phyloP scores from a whole-genome alignment of 2,329 filamentous ascomycete genomes.

The Colletotrichum destructivum region DNA sequence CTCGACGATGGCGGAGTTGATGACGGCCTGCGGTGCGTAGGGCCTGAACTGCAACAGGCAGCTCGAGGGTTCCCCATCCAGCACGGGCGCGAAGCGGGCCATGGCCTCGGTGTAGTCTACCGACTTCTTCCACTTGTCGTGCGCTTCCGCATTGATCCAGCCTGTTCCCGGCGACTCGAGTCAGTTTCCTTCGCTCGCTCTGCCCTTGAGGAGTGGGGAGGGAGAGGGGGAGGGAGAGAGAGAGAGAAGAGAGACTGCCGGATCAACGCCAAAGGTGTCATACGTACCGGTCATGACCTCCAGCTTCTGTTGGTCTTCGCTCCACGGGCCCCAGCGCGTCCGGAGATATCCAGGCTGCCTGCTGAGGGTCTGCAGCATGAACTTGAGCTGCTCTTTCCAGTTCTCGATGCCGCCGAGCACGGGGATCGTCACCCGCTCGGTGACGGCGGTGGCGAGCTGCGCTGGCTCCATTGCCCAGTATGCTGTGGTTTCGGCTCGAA shows the following conservation, averaged over 20 bases:
- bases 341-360: constrained; percentile 48
- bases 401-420: constrained; percentile 46
- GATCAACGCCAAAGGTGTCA: not conserved
- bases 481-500: not conserved
- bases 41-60: constrained; percentile 48
- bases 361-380: constrained; percentile 48
- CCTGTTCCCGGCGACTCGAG: constrained; percentile 35
- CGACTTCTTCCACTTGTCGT: constrained; percentile 43
- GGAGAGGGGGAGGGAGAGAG: too few relatives aligned
- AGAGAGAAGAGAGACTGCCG: too few relatives aligned
- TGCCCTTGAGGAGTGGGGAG: not conserved
- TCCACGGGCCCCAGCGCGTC: constrained; percentile 49
- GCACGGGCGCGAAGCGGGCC: constrained; percentile 41
- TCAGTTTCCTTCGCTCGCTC: not conserved
- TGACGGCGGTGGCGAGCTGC: constrained; percentile 41
- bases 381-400: constrained; percentile 49
- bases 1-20: constrained; percentile 52
- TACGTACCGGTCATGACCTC: constrained; percentile 48
- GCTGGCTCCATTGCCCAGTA: constrained; percentile 34
- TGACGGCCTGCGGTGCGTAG: constrained; percentile 48
- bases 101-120: constrained; percentile 43
- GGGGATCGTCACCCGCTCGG: constrained; percentile 45
- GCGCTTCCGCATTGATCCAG: constrained; percentile 45
- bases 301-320: constrained; percentile 47
- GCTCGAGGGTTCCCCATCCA: constrained; percentile 45